phyloP scores from a whole-genome alignment of 2,329 filamentous ascomycete species.

The Corniculantispora saksenae region DNA sequence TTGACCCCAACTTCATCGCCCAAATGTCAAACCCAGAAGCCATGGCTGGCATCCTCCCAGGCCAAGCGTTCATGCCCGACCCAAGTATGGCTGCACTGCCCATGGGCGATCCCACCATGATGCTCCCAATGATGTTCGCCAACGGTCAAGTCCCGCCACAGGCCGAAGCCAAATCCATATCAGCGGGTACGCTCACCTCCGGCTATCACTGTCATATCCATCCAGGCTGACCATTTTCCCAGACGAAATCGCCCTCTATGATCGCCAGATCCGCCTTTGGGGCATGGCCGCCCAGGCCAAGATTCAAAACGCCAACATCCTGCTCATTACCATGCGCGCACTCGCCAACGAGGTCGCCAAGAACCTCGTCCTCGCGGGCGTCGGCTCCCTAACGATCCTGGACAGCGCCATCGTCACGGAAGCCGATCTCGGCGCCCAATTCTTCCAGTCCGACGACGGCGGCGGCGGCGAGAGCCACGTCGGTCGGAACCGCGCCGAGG shows the following conservation, averaged over 20 bases:
- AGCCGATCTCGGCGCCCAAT: constrained; percentile 78
- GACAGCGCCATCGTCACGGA: constrained; percentile 76
- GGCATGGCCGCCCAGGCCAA: constrained; percentile 92
- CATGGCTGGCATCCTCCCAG: constrained; percentile 24
- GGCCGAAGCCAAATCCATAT: constrained; percentile 30
- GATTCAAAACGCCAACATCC: constrained; percentile 84
- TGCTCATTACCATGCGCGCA: constrained; percentile 84
- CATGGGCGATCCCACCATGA: constrained; percentile 30
- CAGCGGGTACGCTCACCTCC: constrained; percentile 33
- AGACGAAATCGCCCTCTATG: constrained; percentile 97
- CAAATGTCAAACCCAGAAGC: constrained; percentile 26
- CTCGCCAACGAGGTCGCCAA: constrained; percentile 95
- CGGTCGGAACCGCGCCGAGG: constrained; percentile 82
- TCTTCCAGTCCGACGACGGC: constrained; percentile 67
- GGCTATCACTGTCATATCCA: neutral
- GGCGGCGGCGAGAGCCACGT: constrained; percentile 56
- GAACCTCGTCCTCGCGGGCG: constrained; percentile 91
- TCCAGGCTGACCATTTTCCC: neutral
- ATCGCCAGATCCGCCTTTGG: constrained; percentile 96
- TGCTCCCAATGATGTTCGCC: constrained; percentile 34
- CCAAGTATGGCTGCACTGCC: constrained; percentile 23
- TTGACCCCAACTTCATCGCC: constrained; percentile 25
- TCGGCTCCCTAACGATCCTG: constrained; percentile 85
- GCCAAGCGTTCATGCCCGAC: constrained; percentile 3
- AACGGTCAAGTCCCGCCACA: constrained; percentile 29